phyloP scores from a whole-genome alignment of 108 stramenopile genomes.

The Pseudonitzschia pungens region DNA sequence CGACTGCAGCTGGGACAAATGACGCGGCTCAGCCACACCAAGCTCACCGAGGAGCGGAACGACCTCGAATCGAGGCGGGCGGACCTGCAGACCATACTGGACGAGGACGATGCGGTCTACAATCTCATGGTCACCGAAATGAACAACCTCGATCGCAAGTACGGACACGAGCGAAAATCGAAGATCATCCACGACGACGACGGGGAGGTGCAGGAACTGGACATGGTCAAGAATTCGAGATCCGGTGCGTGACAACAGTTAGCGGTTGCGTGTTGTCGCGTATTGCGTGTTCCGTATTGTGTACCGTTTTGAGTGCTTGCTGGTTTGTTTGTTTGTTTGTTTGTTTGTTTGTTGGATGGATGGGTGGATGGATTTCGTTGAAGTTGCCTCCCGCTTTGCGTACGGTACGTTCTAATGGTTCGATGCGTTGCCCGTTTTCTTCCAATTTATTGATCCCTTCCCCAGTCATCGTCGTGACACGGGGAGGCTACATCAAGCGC shows the following conservation, averaged over 20 bases:
- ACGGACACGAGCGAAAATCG: constrained; percentile 81
- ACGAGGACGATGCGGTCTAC: constrained; percentile 75
- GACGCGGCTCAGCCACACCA: constrained; percentile 85
- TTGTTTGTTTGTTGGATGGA: too few species aligned
- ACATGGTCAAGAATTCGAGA: constrained; percentile 84
- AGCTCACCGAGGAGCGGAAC: constrained; percentile 73
- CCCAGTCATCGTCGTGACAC: constrained; percentile 88
- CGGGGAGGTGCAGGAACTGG: constrained; percentile 83
- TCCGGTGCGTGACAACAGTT: constrained; percentile 41
- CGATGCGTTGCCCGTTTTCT: neutral
- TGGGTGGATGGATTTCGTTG: too few species aligned
- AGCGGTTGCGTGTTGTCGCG: neutral
- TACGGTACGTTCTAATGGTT: too few species aligned
- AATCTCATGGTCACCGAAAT: constrained; percentile 83
- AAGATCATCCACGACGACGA: constrained; percentile 77
- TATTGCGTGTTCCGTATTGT: neutral
- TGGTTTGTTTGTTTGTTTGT: too few species aligned
- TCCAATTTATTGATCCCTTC: neutral
- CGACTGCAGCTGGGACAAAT: constrained; percentile 88
- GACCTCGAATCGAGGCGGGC: constrained; percentile 52
- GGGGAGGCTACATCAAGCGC: constrained; percentile 94
- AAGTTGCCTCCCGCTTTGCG: too few species aligned
- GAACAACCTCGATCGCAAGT: constrained; percentile 62
- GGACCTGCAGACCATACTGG: constrained; percentile 54
- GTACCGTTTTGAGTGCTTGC: neutral